Conservation (phyloP, 306 rosid species). For the Morella rubra region DNA sequence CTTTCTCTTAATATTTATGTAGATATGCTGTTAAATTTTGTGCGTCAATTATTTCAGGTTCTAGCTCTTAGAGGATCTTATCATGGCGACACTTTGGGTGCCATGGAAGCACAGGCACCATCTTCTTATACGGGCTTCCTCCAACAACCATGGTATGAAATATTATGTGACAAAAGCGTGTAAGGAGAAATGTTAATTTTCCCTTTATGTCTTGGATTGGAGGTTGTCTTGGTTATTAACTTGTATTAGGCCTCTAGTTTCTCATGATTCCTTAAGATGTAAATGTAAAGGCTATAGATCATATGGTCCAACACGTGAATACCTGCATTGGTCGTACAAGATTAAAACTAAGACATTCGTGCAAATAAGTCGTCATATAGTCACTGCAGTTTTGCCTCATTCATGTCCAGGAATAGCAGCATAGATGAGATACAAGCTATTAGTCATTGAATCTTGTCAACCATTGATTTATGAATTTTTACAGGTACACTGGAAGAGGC, state of each 20-base stretch:
- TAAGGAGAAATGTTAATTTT: conserved; percentile 1
- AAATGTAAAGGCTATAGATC: neutral
- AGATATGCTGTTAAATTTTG: conserved; percentile 14
- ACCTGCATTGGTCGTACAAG: neutral
- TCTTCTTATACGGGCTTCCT: conserved; percentile 94
- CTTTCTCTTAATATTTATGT: neutral
- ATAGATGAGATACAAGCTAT: conserved; percentile 16
- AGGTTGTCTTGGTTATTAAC: conserved; percentile 1
- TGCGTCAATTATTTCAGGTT: conserved; percentile 58
- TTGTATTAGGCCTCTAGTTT: neutral
- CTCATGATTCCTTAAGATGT: neutral
- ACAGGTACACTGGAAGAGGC: conserved; percentile 96
- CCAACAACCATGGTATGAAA: conserved; percentile 89
- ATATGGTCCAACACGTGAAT: neutral
- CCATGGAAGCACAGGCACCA: conserved; percentile 99
- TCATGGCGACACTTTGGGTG: conserved; percentile 97
- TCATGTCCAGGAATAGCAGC: conserved; percentile 7
- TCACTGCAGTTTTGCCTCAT: conserved; percentile 10
- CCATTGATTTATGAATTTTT: conserved; percentile 32
- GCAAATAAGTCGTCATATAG: conserved; percentile 10
- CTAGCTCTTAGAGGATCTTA: conserved; percentile 86
- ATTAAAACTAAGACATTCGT: neutral
- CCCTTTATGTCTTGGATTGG: conserved; percentile 8
- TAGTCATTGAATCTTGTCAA: conserved; percentile 26
- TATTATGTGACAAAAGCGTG: conserved; percentile 15